Base-by-base conservation (phyloP, 768 basidiomycete genomes). In the Suillus americanus region DNA sequence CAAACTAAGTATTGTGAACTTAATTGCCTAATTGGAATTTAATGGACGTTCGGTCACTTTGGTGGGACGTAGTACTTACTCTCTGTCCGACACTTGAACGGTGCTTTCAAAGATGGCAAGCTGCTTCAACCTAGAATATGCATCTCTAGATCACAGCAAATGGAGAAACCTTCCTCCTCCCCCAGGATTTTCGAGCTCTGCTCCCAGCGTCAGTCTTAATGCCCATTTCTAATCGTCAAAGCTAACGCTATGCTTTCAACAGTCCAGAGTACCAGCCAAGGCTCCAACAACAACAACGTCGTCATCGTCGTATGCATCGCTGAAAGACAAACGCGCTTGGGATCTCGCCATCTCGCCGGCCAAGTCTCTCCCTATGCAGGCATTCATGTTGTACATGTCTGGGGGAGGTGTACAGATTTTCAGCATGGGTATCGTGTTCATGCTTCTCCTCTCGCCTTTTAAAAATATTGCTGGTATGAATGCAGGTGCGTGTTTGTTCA, bases 371-470 rank as follows among this genome's bases (percentile, higher is more conserved):
- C 95, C 95, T 4, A 97, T 97, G 96, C 95, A 98, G 72, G 94
- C 90, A 5, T 91, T 98, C 79, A 98, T 98, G 96, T 83, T 98
- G 40, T 98, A 98, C 85, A 97, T 98, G 92, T 96, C 95, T 25
- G 96, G 96, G 41, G 90, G 94, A 14, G 94, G 94, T 59, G 91
- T 98, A 16, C 96, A 98, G 77, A 90, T 98, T 50, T 97, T 98
- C 77, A 96, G 94, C 78, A 94, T 98, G 82, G 95, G 96, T 40
- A 96, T 95, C 75, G 91, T 98, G 25, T 90, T 94, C 73, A 95
- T 96, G 93, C 83, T 98, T 14, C 84, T 98, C 64, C 80, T 93
- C 64, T 84, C 86, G 12, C 96, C 96, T 0, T 88, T 97, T 78
- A 93, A 90, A 76, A 95, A 94, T 62, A 74, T 95, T 14, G 84